Evolutionary conservation across 441 rosid genomes (phyloP), one percentile per base, ranked within the genome.

Genomic region (Aquilaria agallochum): DNA sequence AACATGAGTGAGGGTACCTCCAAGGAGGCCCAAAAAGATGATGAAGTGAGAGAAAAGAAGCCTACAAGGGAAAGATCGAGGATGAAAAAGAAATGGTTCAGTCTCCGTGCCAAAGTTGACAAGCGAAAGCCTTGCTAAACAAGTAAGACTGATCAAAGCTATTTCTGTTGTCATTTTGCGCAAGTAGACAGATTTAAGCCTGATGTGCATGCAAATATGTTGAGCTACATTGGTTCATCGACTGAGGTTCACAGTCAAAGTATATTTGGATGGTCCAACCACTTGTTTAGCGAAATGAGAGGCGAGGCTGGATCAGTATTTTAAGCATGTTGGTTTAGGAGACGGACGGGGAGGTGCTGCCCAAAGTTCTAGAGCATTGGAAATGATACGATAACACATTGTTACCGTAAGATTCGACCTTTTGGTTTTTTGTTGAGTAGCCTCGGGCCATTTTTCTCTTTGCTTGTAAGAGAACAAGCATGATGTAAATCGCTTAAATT

Each of bases 71-170:
- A 78, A 63, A 81, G 72, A 76, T 53, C 70, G 6, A 88, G 78
- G 91, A 36, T 36, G 42, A 94, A 83, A 79, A 94, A 87, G 80
- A 93, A 69, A 76, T 94, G 97, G 97, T 91, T 71, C 73, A 88
- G 87, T 65, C 72, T 94, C 73, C 90, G 79, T 66, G 68, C 84
- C 67, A 94, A 91, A 76, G 85, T 84, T 59, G 89, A 89, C 80
- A 89, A 89, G 84, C 82, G 92, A 79, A 94, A 94, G 75, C 80
- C 90, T 65, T 90, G 98, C 79, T 90, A 76, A 77, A 31, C n/a
- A 15, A 36, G 62, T 65, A 65, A 50, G 5, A 20, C 5, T 36
- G 56, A 20, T 11, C 13, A 56, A 34, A 34, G 31, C 14, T 5
- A 7, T 56, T 56, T 56, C 9, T 56, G 7, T 8, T 36, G 42